These are phyloP conservation scores for Cyclotella choctawhatcheeana DNA, from an alignment of 108 stramenopile species.

Conservation along the genomic window DNA sequence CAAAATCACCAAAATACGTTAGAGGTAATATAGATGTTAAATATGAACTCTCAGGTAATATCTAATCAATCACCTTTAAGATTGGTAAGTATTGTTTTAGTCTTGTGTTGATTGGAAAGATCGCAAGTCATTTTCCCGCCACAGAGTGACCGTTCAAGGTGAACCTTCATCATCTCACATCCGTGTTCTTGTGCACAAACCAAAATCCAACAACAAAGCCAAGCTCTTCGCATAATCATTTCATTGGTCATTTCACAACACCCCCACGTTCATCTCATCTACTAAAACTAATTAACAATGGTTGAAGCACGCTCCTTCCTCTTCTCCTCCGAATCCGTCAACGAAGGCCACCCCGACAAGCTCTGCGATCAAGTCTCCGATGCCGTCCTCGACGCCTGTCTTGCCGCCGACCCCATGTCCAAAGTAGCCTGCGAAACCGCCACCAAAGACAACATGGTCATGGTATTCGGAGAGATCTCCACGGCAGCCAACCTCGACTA, in stretches of 20 bases:
- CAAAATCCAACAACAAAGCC: too few species aligned
- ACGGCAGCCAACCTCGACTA: conserved; percentile 96
- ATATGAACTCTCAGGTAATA: too few species aligned
- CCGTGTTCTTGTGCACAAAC: too few species aligned
- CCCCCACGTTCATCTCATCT: neutral
- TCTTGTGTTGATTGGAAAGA: too few species aligned
- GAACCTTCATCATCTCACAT: too few species aligned
- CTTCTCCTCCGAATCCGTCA: conserved; percentile 94
- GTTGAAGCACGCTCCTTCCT: conserved; percentile 85
- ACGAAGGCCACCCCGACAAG: conserved; percentile 98
- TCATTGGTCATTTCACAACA: neutral
- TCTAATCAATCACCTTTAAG: too few species aligned
- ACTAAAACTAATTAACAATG: conserved; percentile 36
- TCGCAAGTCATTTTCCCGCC: too few species aligned
- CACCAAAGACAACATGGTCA: conserved; percentile 99
- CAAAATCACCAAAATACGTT: too few species aligned
- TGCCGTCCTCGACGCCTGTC: conserved; percentile 96
- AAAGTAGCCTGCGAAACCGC: conserved; percentile 98
- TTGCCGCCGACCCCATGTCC: conserved; percentile 92
- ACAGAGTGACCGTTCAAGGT: too few species aligned
- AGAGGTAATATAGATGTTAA: too few species aligned
- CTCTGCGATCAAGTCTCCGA: conserved; percentile 96
- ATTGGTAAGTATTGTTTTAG: too few species aligned
- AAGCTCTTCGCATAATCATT: too few species aligned
- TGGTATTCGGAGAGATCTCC: conserved; percentile 99